phyloP scores from a whole-genome alignment of 352 stramenopile species.

The Peronospora tabacina region DNA sequence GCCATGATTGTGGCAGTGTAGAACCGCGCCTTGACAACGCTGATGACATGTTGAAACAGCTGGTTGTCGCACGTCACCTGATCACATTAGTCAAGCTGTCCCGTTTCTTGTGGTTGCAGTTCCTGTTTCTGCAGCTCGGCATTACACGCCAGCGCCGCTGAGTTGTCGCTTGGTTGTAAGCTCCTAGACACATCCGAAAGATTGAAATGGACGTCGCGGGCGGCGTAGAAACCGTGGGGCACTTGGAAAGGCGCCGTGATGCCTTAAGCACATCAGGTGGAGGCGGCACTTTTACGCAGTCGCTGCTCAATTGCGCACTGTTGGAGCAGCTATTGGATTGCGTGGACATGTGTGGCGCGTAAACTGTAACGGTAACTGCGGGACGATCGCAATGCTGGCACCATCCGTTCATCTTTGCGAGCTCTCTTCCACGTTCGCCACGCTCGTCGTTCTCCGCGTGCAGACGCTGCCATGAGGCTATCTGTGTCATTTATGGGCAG shows the following conservation, averaged over 20 bases:
- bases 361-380: neutral
- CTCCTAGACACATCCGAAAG: neutral
- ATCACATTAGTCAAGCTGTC: constrained; percentile 20
- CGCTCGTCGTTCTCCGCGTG: neutral
- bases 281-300: neutral
- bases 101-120: constrained; percentile 11
- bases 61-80: constrained; percentile 5
- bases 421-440: neutral
- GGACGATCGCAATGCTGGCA: neutral
- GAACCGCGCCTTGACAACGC: constrained; percentile 10
- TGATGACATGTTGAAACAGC: constrained; percentile 28
- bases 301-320: too few species aligned
- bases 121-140: constrained; percentile 14
- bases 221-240: neutral
- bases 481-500: too few species aligned
- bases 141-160: neutral
- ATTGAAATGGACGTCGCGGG: neutral
- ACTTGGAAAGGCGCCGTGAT: neutral
- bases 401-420: neutral
- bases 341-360: neutral
- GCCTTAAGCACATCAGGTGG: neutral
- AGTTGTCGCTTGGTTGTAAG: neutral
- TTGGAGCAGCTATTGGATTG: neutral
- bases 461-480: neutral
- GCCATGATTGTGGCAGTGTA: constrained; percentile 21